These are phyloP conservation scores for Saturnispora hagleri DNA, from an alignment of 805 yeast species.

Conservation along the genomic window DNA sequence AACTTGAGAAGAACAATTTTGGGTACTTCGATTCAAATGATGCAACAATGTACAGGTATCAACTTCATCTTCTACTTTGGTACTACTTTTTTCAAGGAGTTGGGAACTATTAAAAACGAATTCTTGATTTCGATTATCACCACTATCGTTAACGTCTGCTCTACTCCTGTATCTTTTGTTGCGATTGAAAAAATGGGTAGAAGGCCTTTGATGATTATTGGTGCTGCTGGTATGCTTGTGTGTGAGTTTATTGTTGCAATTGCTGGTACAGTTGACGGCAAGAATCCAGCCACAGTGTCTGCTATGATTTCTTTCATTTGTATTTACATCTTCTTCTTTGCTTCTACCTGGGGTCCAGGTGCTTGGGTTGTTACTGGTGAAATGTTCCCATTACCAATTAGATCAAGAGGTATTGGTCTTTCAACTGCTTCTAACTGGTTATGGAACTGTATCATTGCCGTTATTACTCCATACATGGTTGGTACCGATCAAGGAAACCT, in stretches of 20 bases:
- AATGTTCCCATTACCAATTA: slow-evolving; percentile 56
- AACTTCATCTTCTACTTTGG: slow-evolving; percentile 94
- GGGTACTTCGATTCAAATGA: slow-evolving; percentile 88
- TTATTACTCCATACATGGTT: slow-evolving; percentile 35
- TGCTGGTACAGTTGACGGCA: slow-evolving; percentile 41
- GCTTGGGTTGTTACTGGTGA: slow-evolving; percentile 60
- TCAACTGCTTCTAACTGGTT: slow-evolving; percentile 61
- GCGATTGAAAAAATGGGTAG: slow-evolving; percentile 86
- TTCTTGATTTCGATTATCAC: slow-evolving; percentile 90
- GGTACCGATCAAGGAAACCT: slow-evolving; percentile 24
- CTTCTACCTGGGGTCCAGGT: slow-evolving; percentile 68
- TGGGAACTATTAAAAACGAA: slow-evolving; percentile 71
- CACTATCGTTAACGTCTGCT: slow-evolving; percentile 88
- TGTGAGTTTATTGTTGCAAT: slow-evolving; percentile 52
- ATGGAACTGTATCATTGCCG: slow-evolving; percentile 45
- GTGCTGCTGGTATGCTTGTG: slow-evolving; percentile 43
- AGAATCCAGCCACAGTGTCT: slow-evolving; percentile 43
- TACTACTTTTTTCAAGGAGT: slow-evolving; percentile 81
- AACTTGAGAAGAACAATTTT: slow-evolving; percentile 34
- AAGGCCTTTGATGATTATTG: slow-evolving; percentile 47
- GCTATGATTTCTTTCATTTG: slow-evolving; percentile 59
- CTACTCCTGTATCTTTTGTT: slow-evolving; percentile 77
- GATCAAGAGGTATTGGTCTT: slow-evolving; percentile 53
- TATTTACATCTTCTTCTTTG: slow-evolving; percentile 55
- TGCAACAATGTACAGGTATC: slow-evolving; percentile 95